phyloP scores from a whole-genome alignment of 2,329 filamentous ascomycete genomes.

The Teratosphaeria viscida region DNA sequence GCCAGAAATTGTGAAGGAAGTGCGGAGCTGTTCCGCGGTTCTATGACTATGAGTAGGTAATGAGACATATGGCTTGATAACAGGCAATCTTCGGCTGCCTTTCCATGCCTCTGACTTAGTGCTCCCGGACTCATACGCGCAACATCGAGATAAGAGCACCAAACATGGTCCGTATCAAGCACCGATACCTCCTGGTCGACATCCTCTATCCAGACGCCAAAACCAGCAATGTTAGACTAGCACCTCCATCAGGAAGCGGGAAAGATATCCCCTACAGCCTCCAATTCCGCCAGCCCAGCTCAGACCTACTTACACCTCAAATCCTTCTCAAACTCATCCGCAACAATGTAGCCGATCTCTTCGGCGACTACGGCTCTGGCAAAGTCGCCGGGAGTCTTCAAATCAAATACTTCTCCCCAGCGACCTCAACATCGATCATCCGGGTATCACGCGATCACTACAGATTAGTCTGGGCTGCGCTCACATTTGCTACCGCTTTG shows the following conservation, averaged over 20 bases:
- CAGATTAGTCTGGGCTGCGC: constrained; percentile 77
- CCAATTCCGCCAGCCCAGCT: constrained; percentile 68
- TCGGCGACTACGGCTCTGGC: constrained; percentile 82
- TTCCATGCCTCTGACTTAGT: too few species aligned
- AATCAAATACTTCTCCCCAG: constrained; percentile 83
- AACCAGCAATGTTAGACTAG: constrained; percentile 13
- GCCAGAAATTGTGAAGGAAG: background rate
- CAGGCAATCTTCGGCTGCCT: too few species aligned
- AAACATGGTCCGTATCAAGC: constrained; percentile 80
- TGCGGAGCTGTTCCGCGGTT: background rate
- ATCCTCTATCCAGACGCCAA: constrained; percentile 65
- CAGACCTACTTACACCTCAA: constrained; percentile 56
- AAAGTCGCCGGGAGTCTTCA: constrained; percentile 60
- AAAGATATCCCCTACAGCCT: constrained; percentile 49
- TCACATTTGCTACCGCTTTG: constrained; percentile 67
- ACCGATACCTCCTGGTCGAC: constrained; percentile 89
- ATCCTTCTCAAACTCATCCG: constrained; percentile 60
- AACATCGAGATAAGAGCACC: background rate
- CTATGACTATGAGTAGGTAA: too few species aligned
- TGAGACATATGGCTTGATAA: too few species aligned
- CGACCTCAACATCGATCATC: constrained; percentile 91
- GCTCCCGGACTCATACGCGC: too few species aligned
- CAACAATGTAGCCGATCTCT: constrained; percentile 58
- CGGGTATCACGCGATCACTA: constrained; percentile 74
- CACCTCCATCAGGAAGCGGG: constrained; percentile 17